These are phyloP conservation scores for Aspergillus viridinutans DNA, from an alignment of 2,329 filamentous ascomycete species.

Conservation along the genomic window DNA sequence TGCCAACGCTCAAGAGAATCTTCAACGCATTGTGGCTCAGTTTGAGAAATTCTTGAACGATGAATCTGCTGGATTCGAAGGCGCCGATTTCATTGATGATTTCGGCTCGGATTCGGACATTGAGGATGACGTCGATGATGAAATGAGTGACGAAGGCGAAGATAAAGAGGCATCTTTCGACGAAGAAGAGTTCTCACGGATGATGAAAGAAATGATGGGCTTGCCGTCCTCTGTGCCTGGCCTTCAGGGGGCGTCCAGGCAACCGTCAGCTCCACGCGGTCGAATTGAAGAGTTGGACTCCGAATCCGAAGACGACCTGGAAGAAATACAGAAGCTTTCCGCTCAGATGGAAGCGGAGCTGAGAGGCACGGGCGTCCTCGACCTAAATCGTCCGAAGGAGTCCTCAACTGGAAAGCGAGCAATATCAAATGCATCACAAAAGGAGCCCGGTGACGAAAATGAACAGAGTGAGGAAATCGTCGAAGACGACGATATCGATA, in stretches of 20 bases:
- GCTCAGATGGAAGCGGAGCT: constrained; percentile 47
- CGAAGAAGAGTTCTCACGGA: constrained; percentile 75
- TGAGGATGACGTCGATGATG: constrained; percentile 50
- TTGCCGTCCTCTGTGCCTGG: constrained; percentile 44
- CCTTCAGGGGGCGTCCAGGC: constrained; percentile 15
- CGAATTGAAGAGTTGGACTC: constrained; percentile 49
- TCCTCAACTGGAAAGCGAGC: constrained; percentile 13
- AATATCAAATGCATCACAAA: constrained; percentile 24
- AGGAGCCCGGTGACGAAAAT: constrained; percentile 16
- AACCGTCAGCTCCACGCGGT: constrained; percentile 19
- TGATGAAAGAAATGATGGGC: constrained; percentile 93
- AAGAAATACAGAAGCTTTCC: constrained; percentile 47
- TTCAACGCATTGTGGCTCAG: constrained; percentile 87
- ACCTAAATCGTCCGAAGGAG: constrained; percentile 30
- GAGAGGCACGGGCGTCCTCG: constrained; percentile 41
- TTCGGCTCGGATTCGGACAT: constrained; percentile 64
- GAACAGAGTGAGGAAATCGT: constrained; percentile 19
- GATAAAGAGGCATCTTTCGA: constrained; percentile 76
- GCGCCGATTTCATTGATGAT: constrained; percentile 64
- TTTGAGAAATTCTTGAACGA: constrained; percentile 91
- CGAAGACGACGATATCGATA: constrained; percentile 69
- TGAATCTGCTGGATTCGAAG: constrained; percentile 73
- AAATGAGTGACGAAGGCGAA: constrained; percentile 59
- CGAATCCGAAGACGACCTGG: constrained; percentile 54
- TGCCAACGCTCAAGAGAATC: constrained; percentile 48